A percentile compares a stretch with the other conserved stretches of the same genome.
Conservation (phyloP, 352 stramenopile genomes). For the Phytophthora sansomeana region DNA sequence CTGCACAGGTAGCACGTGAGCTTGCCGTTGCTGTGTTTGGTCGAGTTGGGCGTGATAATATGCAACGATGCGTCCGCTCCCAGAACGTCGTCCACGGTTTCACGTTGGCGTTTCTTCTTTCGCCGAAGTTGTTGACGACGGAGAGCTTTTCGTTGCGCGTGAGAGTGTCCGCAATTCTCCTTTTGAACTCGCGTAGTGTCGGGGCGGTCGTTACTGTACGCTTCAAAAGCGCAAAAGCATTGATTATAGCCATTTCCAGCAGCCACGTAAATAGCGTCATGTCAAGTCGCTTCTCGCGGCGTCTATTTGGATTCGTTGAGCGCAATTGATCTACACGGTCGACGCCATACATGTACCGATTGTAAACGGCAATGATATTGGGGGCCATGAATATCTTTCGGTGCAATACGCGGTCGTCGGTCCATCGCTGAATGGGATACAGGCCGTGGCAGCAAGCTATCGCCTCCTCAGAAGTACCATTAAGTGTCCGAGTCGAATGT, state of each 20-base stretch:
- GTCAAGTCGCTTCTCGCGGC: constrained; percentile 13
- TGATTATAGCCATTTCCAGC: constrained; percentile 12
- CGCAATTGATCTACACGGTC: constrained; percentile 13
- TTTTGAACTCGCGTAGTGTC: constrained; percentile 11
- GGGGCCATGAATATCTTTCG: constrained; percentile 4
- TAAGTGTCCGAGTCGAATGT: neutral
- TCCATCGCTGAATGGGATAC: constrained; percentile 13
- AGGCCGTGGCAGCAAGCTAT: constrained; percentile 2
- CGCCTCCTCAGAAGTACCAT: neutral
- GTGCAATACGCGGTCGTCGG: neutral
- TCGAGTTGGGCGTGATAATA: constrained; percentile 22
- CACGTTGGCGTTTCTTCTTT: constrained; percentile 10
- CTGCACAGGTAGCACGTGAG: constrained; percentile 19
- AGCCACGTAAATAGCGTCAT: constrained; percentile 14
- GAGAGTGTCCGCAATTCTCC: constrained; percentile 8
- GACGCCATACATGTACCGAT: constrained; percentile 13
- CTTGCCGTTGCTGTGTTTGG: constrained; percentile 6
- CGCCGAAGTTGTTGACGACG: neutral
- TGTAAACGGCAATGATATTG: constrained; percentile 12
- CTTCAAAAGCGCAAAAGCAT: constrained; percentile 2
- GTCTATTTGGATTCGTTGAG: neutral
- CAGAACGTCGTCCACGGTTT: constrained; percentile 7
- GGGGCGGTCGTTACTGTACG: too few species aligned
- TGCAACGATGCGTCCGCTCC: constrained; percentile 7
- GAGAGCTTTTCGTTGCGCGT: constrained; percentile 1